phyloP scores from a whole-genome alignment of 345 rosid genomes.

The Cochlearia excelsa region DNA sequence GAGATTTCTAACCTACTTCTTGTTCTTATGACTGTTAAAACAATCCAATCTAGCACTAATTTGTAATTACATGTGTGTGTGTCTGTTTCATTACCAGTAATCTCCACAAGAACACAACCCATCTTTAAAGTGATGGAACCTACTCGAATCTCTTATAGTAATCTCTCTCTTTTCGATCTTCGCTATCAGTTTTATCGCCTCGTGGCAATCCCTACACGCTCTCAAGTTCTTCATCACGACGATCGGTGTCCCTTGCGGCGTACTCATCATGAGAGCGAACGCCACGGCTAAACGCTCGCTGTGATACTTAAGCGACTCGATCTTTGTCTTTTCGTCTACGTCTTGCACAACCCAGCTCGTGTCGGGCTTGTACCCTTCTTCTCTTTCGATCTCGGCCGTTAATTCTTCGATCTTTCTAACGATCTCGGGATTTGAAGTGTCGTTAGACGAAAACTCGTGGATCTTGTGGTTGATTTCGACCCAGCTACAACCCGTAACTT shows the following conservation, averaged over 20 bases:
- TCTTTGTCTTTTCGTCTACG: constrained; percentile 53
- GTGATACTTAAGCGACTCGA: constrained; percentile 74
- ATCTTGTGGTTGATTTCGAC: constrained; percentile 62
- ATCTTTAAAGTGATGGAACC: too few species aligned
- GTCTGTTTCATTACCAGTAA: too few species aligned
- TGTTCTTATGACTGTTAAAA: too few species aligned
- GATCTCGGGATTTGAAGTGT: constrained; percentile 63
- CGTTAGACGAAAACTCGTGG: constrained; percentile 66
- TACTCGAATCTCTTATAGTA: constrained; percentile 56
- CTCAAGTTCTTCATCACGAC: constrained; percentile 82
- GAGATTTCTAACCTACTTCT: too few species aligned
- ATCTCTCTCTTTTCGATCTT: constrained; percentile 74
- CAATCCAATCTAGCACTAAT: too few species aligned
- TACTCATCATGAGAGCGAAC: constrained; percentile 62
- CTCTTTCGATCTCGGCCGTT: constrained; percentile 49
- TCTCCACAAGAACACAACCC: too few species aligned
- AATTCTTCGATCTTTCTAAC: constrained; percentile 48
- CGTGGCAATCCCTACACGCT: constrained; percentile 83
- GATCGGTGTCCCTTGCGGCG: constrained; percentile 69
- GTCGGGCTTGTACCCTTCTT: constrained; percentile 73
- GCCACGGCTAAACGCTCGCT: constrained; percentile 83
- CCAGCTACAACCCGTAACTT: constrained; percentile 80
- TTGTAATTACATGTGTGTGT: too few species aligned
- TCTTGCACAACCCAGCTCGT: constrained; percentile 66
- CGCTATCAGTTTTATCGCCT: constrained; percentile 77